Conservation (phyloP, 495 filamentous ascomycete species). For the Wilcoxina mikolae region DNA sequence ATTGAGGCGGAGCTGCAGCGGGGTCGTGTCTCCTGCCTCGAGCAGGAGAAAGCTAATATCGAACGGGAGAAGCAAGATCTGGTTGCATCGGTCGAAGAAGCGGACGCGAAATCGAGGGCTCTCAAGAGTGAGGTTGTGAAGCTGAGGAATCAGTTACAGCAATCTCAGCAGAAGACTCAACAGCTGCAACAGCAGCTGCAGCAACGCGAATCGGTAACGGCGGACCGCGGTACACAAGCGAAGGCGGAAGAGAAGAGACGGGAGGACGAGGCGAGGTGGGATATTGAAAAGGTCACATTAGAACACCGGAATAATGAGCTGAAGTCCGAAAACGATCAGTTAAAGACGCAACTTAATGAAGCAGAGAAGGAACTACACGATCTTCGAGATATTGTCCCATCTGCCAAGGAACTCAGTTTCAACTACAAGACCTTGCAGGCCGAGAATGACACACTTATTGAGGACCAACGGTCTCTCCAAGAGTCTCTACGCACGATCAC, state of each 20-base stretch:
- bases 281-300: neutral
- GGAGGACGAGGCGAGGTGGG: neutral
- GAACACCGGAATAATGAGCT: neutral
- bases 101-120: neutral
- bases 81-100: neutral
- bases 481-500: conserved; percentile 3
- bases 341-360: neutral
- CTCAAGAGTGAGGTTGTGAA: neutral
- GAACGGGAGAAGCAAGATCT: neutral
- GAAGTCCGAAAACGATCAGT: neutral
- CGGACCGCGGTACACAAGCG: no score
- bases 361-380: conserved; percentile 10
- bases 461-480: conserved; percentile 11
- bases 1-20: conserved; percentile 16
- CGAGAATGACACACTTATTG: conserved; percentile 13
- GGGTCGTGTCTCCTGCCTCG: conserved; percentile 11
- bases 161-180: neutral
- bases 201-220: no score
- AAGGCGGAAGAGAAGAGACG: no score
- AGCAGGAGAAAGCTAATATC: conserved; percentile 8
- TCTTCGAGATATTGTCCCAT: neutral
- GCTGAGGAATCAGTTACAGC: neutral
- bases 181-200: neutral
- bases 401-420: conserved; percentile 8
- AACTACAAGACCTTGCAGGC: conserved; percentile 12